Conservation (phyloP, 108 stramenopile genomes). For the Nitzschia palea region DNA sequence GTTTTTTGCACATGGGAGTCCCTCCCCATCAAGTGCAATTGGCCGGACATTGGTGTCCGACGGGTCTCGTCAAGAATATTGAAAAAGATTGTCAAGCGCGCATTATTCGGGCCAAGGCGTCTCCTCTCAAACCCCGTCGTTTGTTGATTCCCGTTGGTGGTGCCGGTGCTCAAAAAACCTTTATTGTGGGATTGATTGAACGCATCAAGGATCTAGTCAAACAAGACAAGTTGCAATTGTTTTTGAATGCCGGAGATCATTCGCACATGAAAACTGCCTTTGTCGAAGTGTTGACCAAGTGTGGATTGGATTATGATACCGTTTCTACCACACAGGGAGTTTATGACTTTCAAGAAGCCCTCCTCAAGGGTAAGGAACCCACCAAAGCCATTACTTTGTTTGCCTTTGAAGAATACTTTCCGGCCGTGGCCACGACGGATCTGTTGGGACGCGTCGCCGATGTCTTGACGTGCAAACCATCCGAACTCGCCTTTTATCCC, state of each 20-base stretch:
- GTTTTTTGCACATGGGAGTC: constrained; percentile 82
- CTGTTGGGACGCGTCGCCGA: constrained; percentile 85
- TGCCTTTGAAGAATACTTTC: constrained; percentile 89
- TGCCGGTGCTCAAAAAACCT: constrained; percentile 89
- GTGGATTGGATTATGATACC: constrained; percentile 63
- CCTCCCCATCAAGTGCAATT: constrained; percentile 47
- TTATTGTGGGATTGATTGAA: constrained; percentile 73
- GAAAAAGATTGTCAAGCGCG: constrained; percentile 66
- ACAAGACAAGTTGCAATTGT: constrained; percentile 74
- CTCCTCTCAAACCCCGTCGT: constrained; percentile 54
- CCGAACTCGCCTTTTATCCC: constrained; percentile 90
- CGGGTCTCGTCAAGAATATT: constrained; percentile 76
- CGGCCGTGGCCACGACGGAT: constrained; percentile 91
- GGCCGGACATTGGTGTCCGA: constrained; percentile 89
- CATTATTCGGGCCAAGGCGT: constrained; percentile 43
- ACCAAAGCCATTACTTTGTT: constrained; percentile 71
- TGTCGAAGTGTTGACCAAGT: constrained; percentile 60
- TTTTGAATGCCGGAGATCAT: constrained; percentile 93
- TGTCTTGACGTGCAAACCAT: constrained; percentile 88
- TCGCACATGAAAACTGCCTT: constrained; percentile 83
- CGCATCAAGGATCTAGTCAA: constrained; percentile 54
- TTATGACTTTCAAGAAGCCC: constrained; percentile 52
- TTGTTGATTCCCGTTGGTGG: constrained; percentile 90
- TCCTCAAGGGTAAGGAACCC: constrained; percentile 50
- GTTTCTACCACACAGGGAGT: constrained; percentile 66